Evolutionary conservation across 1,284 basidiomycete genomes (phyloP).

Genomic region (Ceratobasidium sp.): DNA sequence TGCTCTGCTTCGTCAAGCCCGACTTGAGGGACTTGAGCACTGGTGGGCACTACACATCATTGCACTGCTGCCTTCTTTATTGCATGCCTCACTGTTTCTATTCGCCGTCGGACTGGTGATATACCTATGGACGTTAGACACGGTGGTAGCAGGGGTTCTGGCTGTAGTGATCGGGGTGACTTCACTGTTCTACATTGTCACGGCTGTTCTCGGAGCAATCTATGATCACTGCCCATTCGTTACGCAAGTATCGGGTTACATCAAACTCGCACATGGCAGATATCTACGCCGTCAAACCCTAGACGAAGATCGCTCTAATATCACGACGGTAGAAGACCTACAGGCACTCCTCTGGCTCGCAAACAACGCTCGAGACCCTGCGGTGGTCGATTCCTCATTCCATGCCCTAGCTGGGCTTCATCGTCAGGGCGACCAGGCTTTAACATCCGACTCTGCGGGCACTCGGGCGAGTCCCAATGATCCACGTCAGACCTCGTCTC

Average conservation of each 20-base stretch:
- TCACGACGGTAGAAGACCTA: background rate
- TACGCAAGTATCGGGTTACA: slow-evolving; percentile 10
- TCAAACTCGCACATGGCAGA: background rate
- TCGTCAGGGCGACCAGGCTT: too few relatives aligned
- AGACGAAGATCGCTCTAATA: too few relatives aligned
- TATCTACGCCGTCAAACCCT: background rate
- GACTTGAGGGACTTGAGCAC: slow-evolving; percentile 8
- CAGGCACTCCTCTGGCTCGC: slow-evolving; percentile 8
- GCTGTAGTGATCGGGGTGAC: background rate
- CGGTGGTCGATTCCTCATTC: background rate
- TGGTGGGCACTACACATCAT: slow-evolving; percentile 34
- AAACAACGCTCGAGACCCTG: slow-evolving; percentile 8
- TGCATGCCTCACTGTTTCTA: slow-evolving; percentile 16
- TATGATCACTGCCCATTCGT: background rate
- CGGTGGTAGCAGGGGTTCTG: background rate
- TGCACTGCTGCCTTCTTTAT: slow-evolving; percentile 13
- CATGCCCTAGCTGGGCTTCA: slow-evolving; percentile 5
- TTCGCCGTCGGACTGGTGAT: slow-evolving; percentile 23
- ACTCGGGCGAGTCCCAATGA: background rate
- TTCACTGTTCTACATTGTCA: background rate
- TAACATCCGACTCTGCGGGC: too few relatives aligned
- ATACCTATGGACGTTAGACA: slow-evolving; percentile 29
- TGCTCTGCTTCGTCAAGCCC: slow-evolving; percentile 12
- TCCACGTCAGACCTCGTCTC: background rate
- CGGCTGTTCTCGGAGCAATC: background rate